A percentile compares a stretch with the other conserved stretches of the same genome.
phyloP scores from a whole-genome alignment of 306 rosid species.

The Sindora glabra region DNA sequence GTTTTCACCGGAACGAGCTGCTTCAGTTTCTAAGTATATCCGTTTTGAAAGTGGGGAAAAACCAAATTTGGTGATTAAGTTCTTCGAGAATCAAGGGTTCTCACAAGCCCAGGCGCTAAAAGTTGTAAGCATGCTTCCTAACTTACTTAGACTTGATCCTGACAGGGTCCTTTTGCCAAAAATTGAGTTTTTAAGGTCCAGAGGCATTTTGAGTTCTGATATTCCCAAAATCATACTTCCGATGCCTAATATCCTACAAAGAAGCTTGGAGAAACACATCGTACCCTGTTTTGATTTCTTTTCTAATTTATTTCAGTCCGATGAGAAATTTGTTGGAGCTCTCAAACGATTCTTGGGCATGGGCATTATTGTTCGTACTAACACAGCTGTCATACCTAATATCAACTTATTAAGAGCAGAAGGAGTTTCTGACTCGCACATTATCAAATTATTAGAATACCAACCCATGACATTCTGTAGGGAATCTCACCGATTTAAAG shows the following conservation, averaged over 20 bases:
- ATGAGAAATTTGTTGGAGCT: background rate
- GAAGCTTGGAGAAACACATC: background rate
- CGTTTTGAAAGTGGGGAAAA: too few species aligned
- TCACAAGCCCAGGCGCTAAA: background rate
- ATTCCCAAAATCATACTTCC: background rate
- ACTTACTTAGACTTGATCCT: background rate
- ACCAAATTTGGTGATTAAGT: background rate
- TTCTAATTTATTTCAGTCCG: background rate
- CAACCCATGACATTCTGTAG: slow-evolving; percentile 4
- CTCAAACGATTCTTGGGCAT: background rate
- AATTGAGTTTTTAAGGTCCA: slow-evolving; percentile 14
- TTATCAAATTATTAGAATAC: background rate
- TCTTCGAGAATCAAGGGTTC: background rate
- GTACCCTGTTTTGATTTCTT: background rate
- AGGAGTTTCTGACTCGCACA: slow-evolving; percentile 3
- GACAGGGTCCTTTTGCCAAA: background rate
- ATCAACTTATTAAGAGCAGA: background rate
- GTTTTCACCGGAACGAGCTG: background rate
- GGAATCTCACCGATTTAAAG: background rate
- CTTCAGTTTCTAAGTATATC: background rate
- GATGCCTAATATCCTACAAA: background rate
- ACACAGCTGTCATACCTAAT: background rate
- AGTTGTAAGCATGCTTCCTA: background rate
- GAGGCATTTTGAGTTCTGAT: background rate
- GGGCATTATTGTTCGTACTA: background rate